Evolutionary conservation across 2,329 filamentous ascomycete species (phyloP).

Genomic region (Acrocalymma vagum): DNA sequence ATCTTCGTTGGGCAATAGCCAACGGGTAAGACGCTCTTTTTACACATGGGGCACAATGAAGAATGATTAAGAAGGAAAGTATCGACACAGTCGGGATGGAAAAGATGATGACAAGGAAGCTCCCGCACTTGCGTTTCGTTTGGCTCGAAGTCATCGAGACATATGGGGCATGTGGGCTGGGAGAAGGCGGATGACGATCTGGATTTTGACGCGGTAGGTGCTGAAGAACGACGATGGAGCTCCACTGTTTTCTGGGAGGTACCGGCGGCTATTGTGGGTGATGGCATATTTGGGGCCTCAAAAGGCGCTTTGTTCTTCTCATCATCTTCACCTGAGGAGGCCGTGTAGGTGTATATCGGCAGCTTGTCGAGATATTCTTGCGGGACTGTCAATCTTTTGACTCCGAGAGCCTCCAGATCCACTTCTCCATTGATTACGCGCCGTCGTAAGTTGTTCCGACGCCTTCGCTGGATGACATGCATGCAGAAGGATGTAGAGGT

Average conservation of each 20-base stretch:
- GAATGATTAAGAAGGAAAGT: slow-evolving; percentile 80
- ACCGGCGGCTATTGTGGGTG: slow-evolving; percentile 22
- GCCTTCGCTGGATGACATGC: slow-evolving; percentile 78
- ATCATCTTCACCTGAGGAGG: slow-evolving; percentile 7
- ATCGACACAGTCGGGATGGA: slow-evolving; percentile 91
- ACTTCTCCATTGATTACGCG: slow-evolving; percentile 81
- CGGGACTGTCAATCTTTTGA: slow-evolving; percentile 83
- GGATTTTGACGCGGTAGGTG: slow-evolving; percentile 21
- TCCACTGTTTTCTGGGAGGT: slow-evolving; percentile 22
- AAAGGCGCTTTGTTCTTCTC: slow-evolving; percentile 28
- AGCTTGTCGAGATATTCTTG: slow-evolving; percentile 74
- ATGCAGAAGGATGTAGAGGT: slow-evolving; percentile 73
- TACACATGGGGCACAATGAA: slow-evolving; percentile 91
- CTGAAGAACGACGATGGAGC: slow-evolving; percentile 27
- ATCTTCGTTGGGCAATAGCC: slow-evolving; percentile 60
- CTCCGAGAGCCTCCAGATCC: slow-evolving; percentile 84
- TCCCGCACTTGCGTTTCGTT: slow-evolving; percentile 79
- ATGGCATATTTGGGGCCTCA: slow-evolving; percentile 13
- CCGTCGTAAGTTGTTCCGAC: slow-evolving; percentile 72
- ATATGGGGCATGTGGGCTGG: slow-evolving; percentile 90
- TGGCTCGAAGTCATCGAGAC: slow-evolving; percentile 79
- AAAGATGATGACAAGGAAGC: slow-evolving; percentile 90
- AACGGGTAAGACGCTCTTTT: slow-evolving; percentile 78
- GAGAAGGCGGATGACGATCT: slow-evolving; percentile 55
- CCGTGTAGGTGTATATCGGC: slow-evolving; percentile 78